These are phyloP conservation scores for Zygosaccharomyces kombuchaensis DNA, from an alignment of 805 yeast genomes.

Conservation along the genomic window DNA sequence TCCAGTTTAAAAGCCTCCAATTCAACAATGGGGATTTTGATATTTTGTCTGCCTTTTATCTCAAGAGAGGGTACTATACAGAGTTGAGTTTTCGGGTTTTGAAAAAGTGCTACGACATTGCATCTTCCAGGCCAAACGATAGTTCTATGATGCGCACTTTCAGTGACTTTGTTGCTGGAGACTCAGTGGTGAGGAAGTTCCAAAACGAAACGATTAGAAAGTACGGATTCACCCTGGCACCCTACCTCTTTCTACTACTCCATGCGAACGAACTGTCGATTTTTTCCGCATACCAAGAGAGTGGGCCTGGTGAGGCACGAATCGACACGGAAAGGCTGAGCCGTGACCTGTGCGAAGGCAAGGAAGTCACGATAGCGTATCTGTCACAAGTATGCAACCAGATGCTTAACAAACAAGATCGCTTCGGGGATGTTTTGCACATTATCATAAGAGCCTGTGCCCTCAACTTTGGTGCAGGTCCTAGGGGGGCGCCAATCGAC, in stretches of 20 bases:
- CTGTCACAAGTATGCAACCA: constrained; percentile 1
- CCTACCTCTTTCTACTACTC: not conserved
- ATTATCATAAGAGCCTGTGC: not conserved
- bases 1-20: too few relatives aligned
- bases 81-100: not conserved
- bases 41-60: too few relatives aligned
- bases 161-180: not conserved
- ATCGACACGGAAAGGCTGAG: not conserved
- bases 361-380: not conserved
- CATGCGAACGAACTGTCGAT: not conserved
- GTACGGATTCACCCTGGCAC: not conserved
- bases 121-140: not conserved
- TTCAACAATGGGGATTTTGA: too few relatives aligned
- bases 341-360: not conserved
- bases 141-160: not conserved
- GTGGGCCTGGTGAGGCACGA: not conserved
- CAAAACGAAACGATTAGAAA: not conserved
- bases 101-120: not conserved
- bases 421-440: not conserved
- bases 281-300: not conserved
- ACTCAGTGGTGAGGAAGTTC: not conserved
- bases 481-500: not conserved
- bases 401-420: not conserved
- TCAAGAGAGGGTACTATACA: not conserved
- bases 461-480: not conserved